Evolutionary conservation across 306 rosid genomes (phyloP).

Genomic region (Lathyrus tuberosus): DNA sequence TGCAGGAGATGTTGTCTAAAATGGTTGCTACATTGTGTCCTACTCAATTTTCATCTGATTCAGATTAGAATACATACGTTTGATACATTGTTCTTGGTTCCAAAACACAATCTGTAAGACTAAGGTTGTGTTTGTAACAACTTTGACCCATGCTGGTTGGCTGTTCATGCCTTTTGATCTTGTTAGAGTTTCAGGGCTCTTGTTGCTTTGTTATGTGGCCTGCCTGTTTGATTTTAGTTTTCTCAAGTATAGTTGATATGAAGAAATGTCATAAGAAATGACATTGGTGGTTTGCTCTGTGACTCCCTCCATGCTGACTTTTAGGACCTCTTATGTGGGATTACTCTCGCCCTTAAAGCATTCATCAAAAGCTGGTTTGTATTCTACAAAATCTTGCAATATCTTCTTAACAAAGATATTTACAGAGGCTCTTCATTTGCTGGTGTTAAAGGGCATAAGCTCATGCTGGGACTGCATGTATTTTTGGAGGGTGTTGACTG

Average conservation of each 20-base stretch:
- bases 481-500: not conserved
- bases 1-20: constrained; percentile 78
- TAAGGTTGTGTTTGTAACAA: not conserved
- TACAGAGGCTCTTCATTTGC: constrained; percentile 10
- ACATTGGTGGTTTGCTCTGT: not conserved
- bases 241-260: not conserved
- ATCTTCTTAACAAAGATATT: not conserved
- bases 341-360: not conserved
- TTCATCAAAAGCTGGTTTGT: not conserved
- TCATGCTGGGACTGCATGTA: not conserved
- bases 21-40: constrained; percentile 64
- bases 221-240: not conserved
- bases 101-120: constrained; percentile 5
- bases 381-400: not conserved
- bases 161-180: not conserved
- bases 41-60: constrained; percentile 64
- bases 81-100: constrained; percentile 20
- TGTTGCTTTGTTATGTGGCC: not conserved
- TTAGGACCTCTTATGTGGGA: not conserved
- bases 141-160: constrained; percentile 3
- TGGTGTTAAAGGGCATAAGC: not conserved
- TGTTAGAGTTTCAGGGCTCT: not conserved
- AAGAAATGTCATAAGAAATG: constrained; percentile 24
- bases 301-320: not conserved
- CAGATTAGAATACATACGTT: constrained; percentile 55